Base-by-base conservation (phyloP, 2,329 filamentous ascomycete species). In the Diaporthe eres region DNA sequence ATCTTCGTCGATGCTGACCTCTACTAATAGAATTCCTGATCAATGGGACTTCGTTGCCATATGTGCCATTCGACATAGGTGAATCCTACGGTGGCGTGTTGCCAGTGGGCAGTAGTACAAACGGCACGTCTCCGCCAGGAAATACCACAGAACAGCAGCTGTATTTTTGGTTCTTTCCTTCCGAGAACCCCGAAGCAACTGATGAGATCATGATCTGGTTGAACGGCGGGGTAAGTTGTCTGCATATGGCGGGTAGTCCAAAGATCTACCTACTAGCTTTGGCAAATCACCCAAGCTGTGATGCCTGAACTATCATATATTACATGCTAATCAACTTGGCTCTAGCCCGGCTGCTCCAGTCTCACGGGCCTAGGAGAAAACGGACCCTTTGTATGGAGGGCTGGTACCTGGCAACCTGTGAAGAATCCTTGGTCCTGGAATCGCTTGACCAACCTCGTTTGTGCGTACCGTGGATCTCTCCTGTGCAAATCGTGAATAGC, bases 121-220 rank as follows among this genome's bases (percentile, higher is more conserved):
- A 61, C 37, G 47, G 67, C 25, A 47, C 74, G 15, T 4, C 58
- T 12, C 25, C 34, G 13, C 2, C 51, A 15, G 37, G 68, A 10
- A 71, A 71, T 28, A 31, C 19, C n/a, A 58, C 68, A 25, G 51
- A 71, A 7, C 51, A 71, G n/a, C 51, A 71, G 68, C 34, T 71
- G 2, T 71, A 55, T 6, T 75, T 75, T 49, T 75, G 70, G 34
- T 42, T 72, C 10, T 75, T 75, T 15, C 57, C 60, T 25, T 70
- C 74, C 9, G 71, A 68, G 13, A 75, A 63, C 8, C 34, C 57
- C 5, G 74, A 61, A 9, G 57, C 67, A 19, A 60, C 71, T 5
- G 74, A 75, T n/a, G 74, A 75, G 25, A 12, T 75, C 25, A 53
- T 70, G 13, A 75, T 75, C 31, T 75, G 74, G 74, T 47, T 75